phyloP scores from a whole-genome alignment of 805 yeast genomes.

The Starmerella asiatica region DNA sequence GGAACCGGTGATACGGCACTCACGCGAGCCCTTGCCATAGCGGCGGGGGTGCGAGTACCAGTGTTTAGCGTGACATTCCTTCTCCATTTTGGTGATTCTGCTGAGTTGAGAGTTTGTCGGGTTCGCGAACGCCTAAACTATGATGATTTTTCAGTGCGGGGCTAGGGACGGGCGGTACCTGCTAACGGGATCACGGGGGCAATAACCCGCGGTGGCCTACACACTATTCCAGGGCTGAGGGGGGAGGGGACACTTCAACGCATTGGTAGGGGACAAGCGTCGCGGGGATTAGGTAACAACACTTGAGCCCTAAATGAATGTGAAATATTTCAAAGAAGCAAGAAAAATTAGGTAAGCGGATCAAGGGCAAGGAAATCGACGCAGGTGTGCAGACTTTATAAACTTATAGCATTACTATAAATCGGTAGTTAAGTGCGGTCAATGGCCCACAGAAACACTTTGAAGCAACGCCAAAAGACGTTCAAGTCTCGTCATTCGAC shows the following conservation, averaged over 20 bases:
- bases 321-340: too few relatives aligned
- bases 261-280: too few relatives aligned
- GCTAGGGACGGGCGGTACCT: conserved; percentile 3
- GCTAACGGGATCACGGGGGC: background rate
- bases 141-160: conserved; percentile 15
- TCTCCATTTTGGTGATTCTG: conserved; percentile 13
- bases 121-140: background rate
- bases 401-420: too few relatives aligned
- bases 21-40: conserved; percentile 99
- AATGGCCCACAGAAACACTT: conserved; percentile 59
- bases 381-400: too few relatives aligned
- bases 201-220: too few relatives aligned
- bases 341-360: too few relatives aligned
- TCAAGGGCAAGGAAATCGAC: too few relatives aligned
- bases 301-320: background rate
- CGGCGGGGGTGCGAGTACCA: conserved; percentile 99
- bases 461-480: conserved; percentile 74
- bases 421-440: background rate
- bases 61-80: conserved; percentile 24
- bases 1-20: conserved; percentile 98
- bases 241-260: too few relatives aligned
- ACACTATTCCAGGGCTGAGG: too few relatives aligned
- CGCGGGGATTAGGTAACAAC: too few relatives aligned
- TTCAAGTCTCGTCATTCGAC: conserved; percentile 87
- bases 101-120: background rate